A percentile compares a stretch with the other conserved stretches of the same genome.
Conservation (phyloP, 345 rosid species). For the Pseudoturritis turrita region DNA sequence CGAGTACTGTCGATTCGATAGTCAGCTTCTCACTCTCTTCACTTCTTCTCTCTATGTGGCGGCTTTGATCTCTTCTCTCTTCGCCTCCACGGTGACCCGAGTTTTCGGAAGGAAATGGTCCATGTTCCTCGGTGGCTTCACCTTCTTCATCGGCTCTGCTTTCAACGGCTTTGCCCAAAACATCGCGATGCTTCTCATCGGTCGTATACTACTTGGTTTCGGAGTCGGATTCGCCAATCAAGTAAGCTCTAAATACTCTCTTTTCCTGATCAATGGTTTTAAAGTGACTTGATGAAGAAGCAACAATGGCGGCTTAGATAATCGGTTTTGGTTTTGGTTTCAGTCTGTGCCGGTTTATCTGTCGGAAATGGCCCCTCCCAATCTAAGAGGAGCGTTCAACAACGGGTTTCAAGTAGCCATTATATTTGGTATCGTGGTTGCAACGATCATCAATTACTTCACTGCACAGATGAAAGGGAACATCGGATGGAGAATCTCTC, state of each 20-base stretch:
- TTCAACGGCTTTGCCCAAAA: constrained; percentile 57
- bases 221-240: constrained; percentile 93
- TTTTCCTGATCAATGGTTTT: background rate
- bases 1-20: constrained; percentile 72
- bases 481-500: constrained; percentile 73
- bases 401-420: constrained; percentile 76
- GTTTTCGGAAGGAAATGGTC: constrained; percentile 60
- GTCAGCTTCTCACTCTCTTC: constrained; percentile 57
- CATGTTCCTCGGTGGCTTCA: constrained; percentile 57
- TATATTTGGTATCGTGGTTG: constrained; percentile 62
- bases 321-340: constrained; percentile 4
- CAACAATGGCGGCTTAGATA: background rate
- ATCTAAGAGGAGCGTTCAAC: constrained; percentile 72
- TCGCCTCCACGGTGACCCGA: constrained; percentile 55
- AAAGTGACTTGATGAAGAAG: background rate
- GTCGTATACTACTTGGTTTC: constrained; percentile 68
- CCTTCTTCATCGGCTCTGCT: constrained; percentile 58
- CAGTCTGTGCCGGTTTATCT: constrained; percentile 74
- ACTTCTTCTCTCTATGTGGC: constrained; percentile 84
- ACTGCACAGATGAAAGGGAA: constrained; percentile 47
- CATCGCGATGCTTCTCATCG: constrained; percentile 49
- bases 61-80: constrained; percentile 58
- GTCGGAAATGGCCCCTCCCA: constrained; percentile 81
- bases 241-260: constrained; percentile 28
- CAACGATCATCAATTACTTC: constrained; percentile 62